Evolutionary conservation across 257 asterid genomes (phyloP).

Genomic region (Salvia hispanica): DNA sequence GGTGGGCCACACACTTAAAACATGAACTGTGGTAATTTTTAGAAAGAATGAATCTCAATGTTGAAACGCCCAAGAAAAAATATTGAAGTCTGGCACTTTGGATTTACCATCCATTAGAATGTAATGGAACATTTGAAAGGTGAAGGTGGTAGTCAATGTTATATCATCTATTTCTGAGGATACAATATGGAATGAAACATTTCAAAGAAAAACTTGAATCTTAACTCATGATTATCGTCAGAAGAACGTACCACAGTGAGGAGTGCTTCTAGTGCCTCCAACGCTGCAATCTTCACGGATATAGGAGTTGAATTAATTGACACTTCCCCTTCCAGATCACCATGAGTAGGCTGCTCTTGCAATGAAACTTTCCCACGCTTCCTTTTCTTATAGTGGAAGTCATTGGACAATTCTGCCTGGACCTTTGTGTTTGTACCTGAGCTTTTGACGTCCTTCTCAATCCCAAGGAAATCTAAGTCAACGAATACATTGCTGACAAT

Average conservation of each 20-base stretch:
- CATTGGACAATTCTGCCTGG: slow-evolving; percentile 37
- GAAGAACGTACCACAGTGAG: slow-evolving; percentile 62
- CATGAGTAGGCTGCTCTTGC: slow-evolving; percentile 47
- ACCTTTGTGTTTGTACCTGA: slow-evolving; percentile 40
- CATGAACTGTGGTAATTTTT: neutral
- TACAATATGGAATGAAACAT: neutral
- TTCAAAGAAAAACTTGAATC: neutral
- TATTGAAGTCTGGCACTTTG: neutral
- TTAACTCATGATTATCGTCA: neutral
- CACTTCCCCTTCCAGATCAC: slow-evolving; percentile 45
- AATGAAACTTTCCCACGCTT: slow-evolving; percentile 53
- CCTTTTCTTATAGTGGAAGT: slow-evolving; percentile 63
- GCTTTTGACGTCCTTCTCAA: slow-evolving; percentile 40
- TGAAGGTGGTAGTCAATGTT: neutral
- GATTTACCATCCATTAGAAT: neutral
- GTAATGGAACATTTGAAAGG: neutral
- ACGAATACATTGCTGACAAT: slow-evolving; percentile 52
- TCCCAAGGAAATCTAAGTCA: slow-evolving; percentile 55
- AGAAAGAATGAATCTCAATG: neutral
- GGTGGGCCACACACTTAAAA: neutral
- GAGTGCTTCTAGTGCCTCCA: slow-evolving; percentile 80
- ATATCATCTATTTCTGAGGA: slow-evolving; percentile 3
- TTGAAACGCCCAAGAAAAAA: neutral
- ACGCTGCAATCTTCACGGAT: slow-evolving; percentile 73
- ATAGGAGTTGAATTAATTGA: slow-evolving; percentile 43